phyloP scores from a whole-genome alignment of 345 rosid genomes.

The Moringa oleifera region DNA sequence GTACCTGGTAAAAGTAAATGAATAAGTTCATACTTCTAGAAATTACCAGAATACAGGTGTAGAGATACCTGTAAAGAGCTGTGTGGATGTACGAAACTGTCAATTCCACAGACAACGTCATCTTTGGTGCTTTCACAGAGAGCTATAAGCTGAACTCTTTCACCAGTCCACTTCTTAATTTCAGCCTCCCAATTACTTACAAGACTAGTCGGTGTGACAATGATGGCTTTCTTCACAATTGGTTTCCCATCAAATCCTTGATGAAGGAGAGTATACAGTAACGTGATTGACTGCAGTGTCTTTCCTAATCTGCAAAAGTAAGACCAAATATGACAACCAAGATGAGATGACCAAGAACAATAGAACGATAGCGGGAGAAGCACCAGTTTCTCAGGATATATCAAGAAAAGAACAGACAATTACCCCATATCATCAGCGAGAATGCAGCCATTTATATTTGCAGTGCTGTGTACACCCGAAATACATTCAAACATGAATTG shows the following conservation, averaged over 20 bases:
- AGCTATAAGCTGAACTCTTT: conserved; percentile 80
- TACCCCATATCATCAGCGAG: conserved; percentile 99
- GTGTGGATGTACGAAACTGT: conserved; percentile 55
- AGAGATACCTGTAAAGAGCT: conserved; percentile 67
- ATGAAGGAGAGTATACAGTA: conserved; percentile 75
- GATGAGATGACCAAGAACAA: conserved; percentile 1
- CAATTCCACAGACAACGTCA: conserved; percentile 90
- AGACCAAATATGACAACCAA: conserved; percentile 14
- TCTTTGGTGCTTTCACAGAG: conserved; percentile 95
- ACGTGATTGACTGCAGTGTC: conserved; percentile 91
- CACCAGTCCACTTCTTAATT: conserved; percentile 91
- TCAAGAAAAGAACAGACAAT: conserved; percentile 19
- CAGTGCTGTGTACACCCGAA: conserved; percentile 55
- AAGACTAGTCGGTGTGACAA: conserved; percentile 98
- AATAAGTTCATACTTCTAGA: conserved; percentile 24
- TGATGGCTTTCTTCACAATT: conserved; percentile 85
- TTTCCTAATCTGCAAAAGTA: conserved; percentile 82
- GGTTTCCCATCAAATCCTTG: conserved; percentile 96
- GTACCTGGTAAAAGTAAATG: conserved; percentile 43
- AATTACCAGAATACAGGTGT: conserved; percentile 12
- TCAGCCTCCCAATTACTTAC: conserved; percentile 99
- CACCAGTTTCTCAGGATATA: background rate
- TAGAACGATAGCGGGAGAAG: background rate
- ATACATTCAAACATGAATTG: conserved; percentile 98
- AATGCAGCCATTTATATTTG: conserved; percentile 81